Percentiles rank a stretch among this genome's conserved stretches.
Conservation (phyloP, 2,329 filamentous ascomycete species). For the Pseudodiploospora longispora region DNA sequence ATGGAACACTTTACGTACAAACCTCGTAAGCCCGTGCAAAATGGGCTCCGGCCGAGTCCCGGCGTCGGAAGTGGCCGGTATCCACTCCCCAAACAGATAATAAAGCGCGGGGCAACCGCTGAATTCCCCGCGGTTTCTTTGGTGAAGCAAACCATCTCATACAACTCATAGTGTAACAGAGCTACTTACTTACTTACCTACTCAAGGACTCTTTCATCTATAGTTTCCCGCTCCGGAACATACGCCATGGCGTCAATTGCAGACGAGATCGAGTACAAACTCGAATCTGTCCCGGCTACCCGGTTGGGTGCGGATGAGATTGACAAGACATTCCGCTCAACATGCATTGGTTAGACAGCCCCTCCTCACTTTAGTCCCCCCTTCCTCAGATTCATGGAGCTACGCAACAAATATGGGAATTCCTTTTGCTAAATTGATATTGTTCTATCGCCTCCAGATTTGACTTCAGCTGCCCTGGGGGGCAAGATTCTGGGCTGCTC, state of each 20-base stretch:
- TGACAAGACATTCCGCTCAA: constrained; percentile 53
- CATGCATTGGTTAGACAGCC: constrained; percentile 46
- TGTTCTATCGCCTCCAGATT: constrained; percentile 32
- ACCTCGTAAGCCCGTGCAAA: too few species aligned
- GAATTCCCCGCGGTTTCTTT: background rate
- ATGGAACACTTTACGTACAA: too few species aligned
- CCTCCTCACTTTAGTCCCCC: background rate
- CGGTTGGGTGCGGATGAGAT: constrained; percentile 45
- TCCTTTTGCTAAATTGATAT: background rate
- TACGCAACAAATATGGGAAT: background rate
- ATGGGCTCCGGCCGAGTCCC: constrained; percentile 6
- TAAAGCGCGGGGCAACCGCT: background rate
- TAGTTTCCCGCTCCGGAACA: background rate
- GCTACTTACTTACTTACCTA: background rate
- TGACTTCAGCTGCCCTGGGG: constrained; percentile 52
- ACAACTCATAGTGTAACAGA: background rate
- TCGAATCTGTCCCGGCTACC: constrained; percentile 45
- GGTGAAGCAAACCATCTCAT: background rate
- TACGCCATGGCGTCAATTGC: constrained; percentile 26
- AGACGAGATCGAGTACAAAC: constrained; percentile 45
- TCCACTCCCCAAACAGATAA: constrained; percentile 8
- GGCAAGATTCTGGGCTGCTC: constrained; percentile 58
- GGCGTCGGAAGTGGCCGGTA: constrained; percentile 26
- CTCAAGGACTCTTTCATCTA: background rate
- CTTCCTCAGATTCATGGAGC: background rate